These are phyloP conservation scores for Silene conica DNA, from an alignment of 148 eudicot species.

Conservation along the genomic window DNA sequence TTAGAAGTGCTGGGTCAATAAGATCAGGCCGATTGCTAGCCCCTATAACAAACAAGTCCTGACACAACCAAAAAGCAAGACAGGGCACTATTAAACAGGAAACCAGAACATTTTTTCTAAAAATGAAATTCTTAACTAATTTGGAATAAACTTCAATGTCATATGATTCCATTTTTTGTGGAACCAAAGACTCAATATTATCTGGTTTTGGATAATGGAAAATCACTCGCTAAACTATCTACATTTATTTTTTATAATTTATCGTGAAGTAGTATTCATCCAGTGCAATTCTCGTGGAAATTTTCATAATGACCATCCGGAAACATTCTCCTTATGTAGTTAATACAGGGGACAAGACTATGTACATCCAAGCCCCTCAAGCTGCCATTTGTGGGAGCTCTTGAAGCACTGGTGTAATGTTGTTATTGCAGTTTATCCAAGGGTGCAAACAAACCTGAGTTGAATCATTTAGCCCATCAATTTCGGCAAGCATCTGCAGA, in stretches of 20 bases:
- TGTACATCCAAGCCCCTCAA: background rate
- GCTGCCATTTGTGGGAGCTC: background rate
- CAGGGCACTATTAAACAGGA: background rate
- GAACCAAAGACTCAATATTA: too few relatives aligned
- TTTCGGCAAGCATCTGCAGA: conserved; percentile 95
- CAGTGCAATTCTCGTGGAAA: too few relatives aligned
- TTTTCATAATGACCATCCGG: too few relatives aligned
- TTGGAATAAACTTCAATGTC: background rate
- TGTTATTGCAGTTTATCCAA: background rate
- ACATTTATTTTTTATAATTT: too few relatives aligned
- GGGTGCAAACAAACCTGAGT: conserved; percentile 50
- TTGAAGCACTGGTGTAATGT: background rate
- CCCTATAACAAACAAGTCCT: conserved; percentile 98
- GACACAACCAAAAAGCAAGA: conserved; percentile 14
- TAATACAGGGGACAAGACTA: background rate
- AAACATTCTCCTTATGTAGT: too few relatives aligned
- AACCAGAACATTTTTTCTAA: background rate
- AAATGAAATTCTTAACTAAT: background rate
- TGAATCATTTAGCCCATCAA: conserved; percentile 90
- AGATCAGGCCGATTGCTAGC: conserved; percentile 99
- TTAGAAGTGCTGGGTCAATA: conserved; percentile 87
- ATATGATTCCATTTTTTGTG: background rate
- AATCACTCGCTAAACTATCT: too few relatives aligned
- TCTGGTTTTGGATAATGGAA: too few relatives aligned
- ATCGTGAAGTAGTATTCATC: too few relatives aligned